Conservation (phyloP, 2,329 filamentous ascomycete species). For the Neurospora crassa region DNA sequence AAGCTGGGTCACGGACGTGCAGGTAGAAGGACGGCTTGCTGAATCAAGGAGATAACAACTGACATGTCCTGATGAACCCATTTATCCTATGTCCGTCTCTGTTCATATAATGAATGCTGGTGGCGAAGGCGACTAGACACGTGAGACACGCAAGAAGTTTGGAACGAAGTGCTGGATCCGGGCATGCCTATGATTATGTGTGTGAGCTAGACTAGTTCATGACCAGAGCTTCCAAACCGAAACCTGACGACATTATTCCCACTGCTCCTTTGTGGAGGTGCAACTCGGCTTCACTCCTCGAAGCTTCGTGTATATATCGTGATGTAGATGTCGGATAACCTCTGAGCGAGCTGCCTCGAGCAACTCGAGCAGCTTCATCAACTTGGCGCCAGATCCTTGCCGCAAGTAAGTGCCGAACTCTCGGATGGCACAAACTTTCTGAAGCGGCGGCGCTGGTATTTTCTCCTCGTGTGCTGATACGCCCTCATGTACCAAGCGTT, state of each 20-base stretch:
- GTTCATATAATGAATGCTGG: neutral
- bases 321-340: neutral
- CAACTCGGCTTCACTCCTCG: neutral
- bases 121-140: neutral
- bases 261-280: neutral
- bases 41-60: neutral
- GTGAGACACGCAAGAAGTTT: neutral
- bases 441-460: neutral
- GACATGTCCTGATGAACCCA: neutral
- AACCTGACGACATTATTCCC: neutral
- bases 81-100: neutral
- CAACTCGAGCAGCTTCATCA: neutral
- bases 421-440: neutral
- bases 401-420: neutral
- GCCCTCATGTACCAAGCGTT: slow-evolving; percentile 19
- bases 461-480: neutral
- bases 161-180: neutral
- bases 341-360: neutral
- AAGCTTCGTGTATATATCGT: neutral
- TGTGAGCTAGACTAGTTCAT: slow-evolving; percentile 1
- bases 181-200: slow-evolving; percentile 1
- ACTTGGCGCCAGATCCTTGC: neutral
- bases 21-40: neutral
- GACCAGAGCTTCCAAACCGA: neutral
- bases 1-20: neutral